Evolutionary conservation across 768 basidiomycete species (phyloP).

Genomic region (Amanita pseudoporphyria): DNA sequence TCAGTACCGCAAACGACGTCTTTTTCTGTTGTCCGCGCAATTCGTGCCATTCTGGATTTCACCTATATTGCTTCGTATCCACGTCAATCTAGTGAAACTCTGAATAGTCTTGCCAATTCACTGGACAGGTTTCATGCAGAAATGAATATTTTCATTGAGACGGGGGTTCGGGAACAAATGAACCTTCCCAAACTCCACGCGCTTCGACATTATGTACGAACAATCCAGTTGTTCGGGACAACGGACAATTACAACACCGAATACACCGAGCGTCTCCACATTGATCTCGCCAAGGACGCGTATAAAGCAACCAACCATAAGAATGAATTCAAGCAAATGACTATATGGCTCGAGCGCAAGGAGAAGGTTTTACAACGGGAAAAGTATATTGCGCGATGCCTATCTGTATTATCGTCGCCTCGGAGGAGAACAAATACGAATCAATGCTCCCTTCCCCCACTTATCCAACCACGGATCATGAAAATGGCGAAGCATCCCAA

Average conservation of each 20-base stretch:
- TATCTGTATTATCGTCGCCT: not conserved
- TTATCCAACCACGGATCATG: not conserved
- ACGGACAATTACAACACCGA: conserved; percentile 12
- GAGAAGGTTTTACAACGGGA: not conserved
- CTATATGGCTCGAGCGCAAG: not conserved
- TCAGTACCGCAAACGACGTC: no score
- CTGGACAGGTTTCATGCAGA: not conserved
- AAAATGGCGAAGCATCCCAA: not conserved
- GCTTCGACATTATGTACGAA: conserved; percentile 8
- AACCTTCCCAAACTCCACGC: conserved; percentile 18
- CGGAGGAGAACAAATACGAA: not conserved
- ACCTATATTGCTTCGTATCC: no score
- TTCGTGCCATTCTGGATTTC: conserved; percentile 17
- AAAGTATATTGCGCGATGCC: not conserved
- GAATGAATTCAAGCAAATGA: conserved; percentile 1
- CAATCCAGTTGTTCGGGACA: conserved; percentile 11
- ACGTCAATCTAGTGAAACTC: conserved; percentile 12
- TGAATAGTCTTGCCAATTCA: conserved; percentile 11
- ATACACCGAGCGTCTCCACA: not conserved
- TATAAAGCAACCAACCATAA: not conserved
- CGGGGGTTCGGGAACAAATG: conserved; percentile 14
- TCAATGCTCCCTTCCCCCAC: not conserved
- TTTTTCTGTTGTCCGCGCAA: conserved; percentile 8
- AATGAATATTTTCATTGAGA: conserved; percentile 12
- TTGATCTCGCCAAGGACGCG: not conserved